These are phyloP conservation scores for Aspergillus sp. DNA, from an alignment of 2,329 filamentous ascomycete genomes.

Conservation along the genomic window DNA sequence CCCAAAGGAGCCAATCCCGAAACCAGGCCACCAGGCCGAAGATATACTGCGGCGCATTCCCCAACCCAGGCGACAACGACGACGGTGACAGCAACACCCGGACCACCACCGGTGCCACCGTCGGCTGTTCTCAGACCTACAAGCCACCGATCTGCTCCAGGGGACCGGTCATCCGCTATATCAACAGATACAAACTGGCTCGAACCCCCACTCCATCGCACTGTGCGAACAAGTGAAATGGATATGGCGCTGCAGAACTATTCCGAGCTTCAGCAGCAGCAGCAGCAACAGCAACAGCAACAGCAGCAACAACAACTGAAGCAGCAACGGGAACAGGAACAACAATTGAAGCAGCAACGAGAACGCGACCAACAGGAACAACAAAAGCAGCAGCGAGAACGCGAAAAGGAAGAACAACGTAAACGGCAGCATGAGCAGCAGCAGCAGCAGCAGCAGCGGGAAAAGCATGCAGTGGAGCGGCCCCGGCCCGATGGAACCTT, in stretches of 20 bases:
- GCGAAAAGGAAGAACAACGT: conserved; percentile 2
- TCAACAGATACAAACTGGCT: conserved; percentile 9
- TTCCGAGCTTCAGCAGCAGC: conserved; percentile 12
- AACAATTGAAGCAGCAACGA: background rate
- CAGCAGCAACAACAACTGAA: too few relatives aligned
- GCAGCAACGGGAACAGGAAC: conserved; percentile 1
- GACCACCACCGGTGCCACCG: background rate
- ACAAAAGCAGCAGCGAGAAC: too few relatives aligned
- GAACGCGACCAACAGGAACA: background rate
- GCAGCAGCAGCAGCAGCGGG: conserved; percentile 2
- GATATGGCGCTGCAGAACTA: conserved; percentile 26
- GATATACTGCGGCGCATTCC: conserved; percentile 20
- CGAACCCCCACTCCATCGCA: conserved; percentile 20
- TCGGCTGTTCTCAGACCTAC: background rate
- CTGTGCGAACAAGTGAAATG: conserved; percentile 26
- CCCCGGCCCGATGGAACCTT: conserved; percentile 5
- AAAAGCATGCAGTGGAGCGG: background rate
- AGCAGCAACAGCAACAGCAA: conserved; percentile 3
- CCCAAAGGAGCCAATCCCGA: conserved; percentile 6
- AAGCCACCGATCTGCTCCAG: background rate
- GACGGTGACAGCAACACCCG: background rate
- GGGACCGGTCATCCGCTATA: background rate
- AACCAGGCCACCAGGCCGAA: conserved; percentile 14
- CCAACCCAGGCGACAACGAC: background rate
- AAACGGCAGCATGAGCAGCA: background rate